Evolutionary conservation across 169 alveolate species (phyloP).

Genomic region (Fabrea salina): DNA sequence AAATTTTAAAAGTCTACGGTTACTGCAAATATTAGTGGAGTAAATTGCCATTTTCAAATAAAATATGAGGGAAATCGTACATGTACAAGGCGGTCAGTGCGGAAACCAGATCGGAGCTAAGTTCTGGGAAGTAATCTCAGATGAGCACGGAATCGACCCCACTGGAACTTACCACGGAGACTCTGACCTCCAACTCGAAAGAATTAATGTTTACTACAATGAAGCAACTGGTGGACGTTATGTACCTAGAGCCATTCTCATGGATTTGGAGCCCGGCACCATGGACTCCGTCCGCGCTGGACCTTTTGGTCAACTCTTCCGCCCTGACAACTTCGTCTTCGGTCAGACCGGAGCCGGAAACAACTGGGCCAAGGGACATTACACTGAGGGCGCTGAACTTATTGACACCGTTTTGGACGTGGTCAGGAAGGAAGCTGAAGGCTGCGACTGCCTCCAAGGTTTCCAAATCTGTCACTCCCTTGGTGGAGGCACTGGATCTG

Average conservation of each 20-base stretch:
- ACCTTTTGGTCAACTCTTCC: conserved; percentile 95
- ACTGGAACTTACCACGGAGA: conserved; percentile 89
- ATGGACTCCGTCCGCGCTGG: conserved; percentile 99
- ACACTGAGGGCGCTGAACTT: conserved; percentile 99
- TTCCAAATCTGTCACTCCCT: conserved; percentile 97
- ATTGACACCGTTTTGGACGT: conserved; percentile 97
- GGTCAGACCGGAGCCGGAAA: conserved; percentile 99
- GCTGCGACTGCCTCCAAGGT: conserved; percentile 98
- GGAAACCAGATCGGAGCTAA: conserved; percentile 99
- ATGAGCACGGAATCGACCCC: conserved; percentile 98
- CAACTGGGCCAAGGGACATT: conserved; percentile 99
- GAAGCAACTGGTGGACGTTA: conserved; percentile 98
- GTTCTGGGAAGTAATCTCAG: conserved; percentile 99
- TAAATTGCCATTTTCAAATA: neutral
- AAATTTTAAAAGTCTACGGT: too few relatives aligned
- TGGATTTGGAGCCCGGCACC: conserved; percentile 99
- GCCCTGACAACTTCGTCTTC: conserved; percentile 98
- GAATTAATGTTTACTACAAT: conserved; percentile 90
- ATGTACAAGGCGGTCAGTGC: conserved; percentile 99
- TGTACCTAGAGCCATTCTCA: conserved; percentile 97
- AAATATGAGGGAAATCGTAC: conserved; percentile 98
- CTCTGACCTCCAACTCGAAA: conserved; percentile 82
- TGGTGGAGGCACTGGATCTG: conserved; percentile 99
- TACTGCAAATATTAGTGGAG: too few relatives aligned
- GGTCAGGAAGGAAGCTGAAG: conserved; percentile 98